phyloP scores from a whole-genome alignment of 116 monocot genomes.

The Dioscorea cayenensis region DNA sequence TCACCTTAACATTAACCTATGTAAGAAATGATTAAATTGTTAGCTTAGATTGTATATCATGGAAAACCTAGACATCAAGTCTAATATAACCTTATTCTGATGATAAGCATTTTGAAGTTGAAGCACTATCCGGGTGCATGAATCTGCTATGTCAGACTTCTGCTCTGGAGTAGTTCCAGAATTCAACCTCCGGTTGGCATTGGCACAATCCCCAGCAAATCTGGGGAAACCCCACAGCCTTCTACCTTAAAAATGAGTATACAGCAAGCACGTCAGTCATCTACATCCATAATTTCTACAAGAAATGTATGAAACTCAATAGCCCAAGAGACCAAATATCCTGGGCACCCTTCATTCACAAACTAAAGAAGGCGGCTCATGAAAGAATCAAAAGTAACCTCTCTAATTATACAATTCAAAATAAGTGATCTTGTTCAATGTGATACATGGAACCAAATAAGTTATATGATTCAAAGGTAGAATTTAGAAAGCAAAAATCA shows the following conservation, averaged over 20 bases:
- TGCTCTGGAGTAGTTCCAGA: constrained; percentile 51
- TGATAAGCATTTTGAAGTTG: constrained; percentile 83
- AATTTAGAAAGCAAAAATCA: no score
- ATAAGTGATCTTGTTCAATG: no score
- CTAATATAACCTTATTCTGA: constrained; percentile 50
- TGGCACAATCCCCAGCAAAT: constrained; percentile 92
- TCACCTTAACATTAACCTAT: constrained; percentile 78
- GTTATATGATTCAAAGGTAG: no score
- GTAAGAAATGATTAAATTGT: constrained; percentile 1
- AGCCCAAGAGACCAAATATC: no score
- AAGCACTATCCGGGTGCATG: constrained; percentile 85
- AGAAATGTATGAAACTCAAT: no score
- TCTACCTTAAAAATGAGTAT: constrained; percentile 51
- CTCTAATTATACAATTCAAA: no score
- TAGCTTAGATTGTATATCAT: background rate
- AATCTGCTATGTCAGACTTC: constrained; percentile 72
- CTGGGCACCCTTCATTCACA: no score
- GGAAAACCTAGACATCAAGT: background rate
- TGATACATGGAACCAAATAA: no score
- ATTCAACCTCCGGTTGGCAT: constrained; percentile 43
- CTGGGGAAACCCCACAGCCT: constrained; percentile 92
- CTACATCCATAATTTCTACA: background rate
- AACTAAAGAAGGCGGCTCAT: no score
- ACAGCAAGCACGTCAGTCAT: background rate
- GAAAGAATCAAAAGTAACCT: no score